Evolutionary conservation across 768 basidiomycete species (phyloP).

Genomic region (Floccularia luteovirens): DNA sequence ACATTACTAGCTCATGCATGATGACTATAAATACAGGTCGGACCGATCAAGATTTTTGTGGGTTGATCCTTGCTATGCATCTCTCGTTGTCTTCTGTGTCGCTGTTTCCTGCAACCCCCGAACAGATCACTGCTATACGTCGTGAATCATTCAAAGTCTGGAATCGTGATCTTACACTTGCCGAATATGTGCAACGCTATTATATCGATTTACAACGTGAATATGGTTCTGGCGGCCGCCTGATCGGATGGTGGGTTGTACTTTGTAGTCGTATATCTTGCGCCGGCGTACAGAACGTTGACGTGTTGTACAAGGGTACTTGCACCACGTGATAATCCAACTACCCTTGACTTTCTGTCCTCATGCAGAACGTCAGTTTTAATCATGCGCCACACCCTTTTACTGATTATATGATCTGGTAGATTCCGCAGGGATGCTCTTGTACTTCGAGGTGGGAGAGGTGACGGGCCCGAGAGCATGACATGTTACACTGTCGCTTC

Average conservation of each 20-base stretch:
- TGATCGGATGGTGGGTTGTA: conserved; percentile 41
- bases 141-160: conserved; percentile 30
- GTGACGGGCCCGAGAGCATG: conserved; percentile 17
- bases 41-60: no score
- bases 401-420: neutral
- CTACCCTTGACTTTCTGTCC: conserved; percentile 46
- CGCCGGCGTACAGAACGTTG: neutral
- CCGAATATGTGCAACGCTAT: conserved; percentile 39
- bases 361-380: conserved; percentile 54
- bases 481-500: conserved; percentile 46
- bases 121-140: conserved; percentile 34
- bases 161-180: conserved; percentile 32
- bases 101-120: conserved; percentile 38
- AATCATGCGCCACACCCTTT: neutral
- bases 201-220: conserved; percentile 29
- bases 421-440: conserved; percentile 12
- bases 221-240: conserved; percentile 33
- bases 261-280: neutral
- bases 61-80: no score
- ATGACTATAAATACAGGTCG: no score
- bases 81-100: conserved; percentile 27
- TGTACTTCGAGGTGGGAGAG: neutral
- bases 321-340: conserved; percentile 40
- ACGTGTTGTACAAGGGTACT: conserved; percentile 38
- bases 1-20: no score